Conservation (phyloP, 805 yeast genomes). For the Grigorovia humatica region DNA sequence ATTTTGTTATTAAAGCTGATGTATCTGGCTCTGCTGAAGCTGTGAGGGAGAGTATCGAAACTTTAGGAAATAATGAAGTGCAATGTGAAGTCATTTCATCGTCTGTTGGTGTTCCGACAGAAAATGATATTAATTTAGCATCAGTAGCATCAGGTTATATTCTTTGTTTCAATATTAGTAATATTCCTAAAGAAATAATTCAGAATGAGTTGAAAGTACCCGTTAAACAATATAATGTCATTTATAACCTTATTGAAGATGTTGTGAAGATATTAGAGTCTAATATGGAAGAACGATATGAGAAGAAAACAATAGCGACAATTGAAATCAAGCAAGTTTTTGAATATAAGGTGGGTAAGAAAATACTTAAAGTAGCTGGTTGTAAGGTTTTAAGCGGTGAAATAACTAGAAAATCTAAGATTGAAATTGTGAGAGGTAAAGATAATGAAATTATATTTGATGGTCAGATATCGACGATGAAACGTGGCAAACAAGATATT, state of each 20-base stretch:
- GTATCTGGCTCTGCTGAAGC: constrained; percentile 96
- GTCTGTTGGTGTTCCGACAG: constrained; percentile 71
- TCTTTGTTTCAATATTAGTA: constrained; percentile 62
- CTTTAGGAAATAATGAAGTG: constrained; percentile 83
- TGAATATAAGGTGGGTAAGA: constrained; percentile 54
- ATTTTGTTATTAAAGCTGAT: constrained; percentile 77
- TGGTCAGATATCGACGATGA: constrained; percentile 63
- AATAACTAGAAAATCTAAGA: constrained; percentile 46
- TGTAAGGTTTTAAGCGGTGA: constrained; percentile 67
- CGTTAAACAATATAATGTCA: constrained; percentile 61
- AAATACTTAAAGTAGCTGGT: constrained; percentile 67
- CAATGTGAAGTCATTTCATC: constrained; percentile 54
- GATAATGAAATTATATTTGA: constrained; percentile 34
- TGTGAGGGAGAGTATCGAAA: constrained; percentile 65
- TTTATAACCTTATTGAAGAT: constrained; percentile 79
- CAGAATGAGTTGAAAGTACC: constrained; percentile 47
- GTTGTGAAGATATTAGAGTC: constrained; percentile 56
- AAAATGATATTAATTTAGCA: constrained; percentile 58
- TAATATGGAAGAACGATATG: constrained; percentile 54
- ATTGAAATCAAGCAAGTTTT: constrained; percentile 65
- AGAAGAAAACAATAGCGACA: constrained; percentile 54
- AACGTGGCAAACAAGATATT: constrained; percentile 73
- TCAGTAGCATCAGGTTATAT: constrained; percentile 61
- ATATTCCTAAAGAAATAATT: constrained; percentile 51
- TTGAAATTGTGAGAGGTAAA: constrained; percentile 45